Conservation (phyloP, 495 filamentous ascomycete genomes). For the Tuber calosporum region DNA sequence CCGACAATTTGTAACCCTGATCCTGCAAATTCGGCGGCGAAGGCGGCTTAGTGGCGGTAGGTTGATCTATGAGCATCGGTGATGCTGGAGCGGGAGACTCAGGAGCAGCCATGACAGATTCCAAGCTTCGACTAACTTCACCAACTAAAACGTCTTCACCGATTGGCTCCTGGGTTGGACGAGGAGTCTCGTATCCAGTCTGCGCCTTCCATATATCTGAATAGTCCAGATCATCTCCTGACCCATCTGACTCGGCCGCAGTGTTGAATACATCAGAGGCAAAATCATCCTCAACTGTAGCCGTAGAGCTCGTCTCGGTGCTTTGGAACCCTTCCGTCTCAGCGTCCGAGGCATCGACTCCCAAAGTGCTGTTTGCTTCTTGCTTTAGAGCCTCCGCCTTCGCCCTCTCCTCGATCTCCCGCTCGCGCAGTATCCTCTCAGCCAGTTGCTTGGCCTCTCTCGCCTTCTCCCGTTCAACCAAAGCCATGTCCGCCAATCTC, state of each 20-base stretch:
- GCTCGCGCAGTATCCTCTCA: slow-evolving; percentile 14
- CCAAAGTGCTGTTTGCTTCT: slow-evolving; percentile 6
- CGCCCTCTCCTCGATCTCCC: slow-evolving; percentile 21
- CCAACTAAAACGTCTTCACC: not conserved
- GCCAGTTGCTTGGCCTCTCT: slow-evolving; percentile 24
- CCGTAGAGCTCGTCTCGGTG: not conserved
- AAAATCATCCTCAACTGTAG: not conserved
- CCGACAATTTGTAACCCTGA: not conserved
- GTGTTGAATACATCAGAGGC: not conserved
- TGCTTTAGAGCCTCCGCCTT: slow-evolving; percentile 10
- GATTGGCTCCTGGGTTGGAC: not conserved
- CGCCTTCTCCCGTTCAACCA: slow-evolving; percentile 19
- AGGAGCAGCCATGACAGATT: not conserved
- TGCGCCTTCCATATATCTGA: not conserved
- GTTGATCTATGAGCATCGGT: not conserved
- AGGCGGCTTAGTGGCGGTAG: not conserved
- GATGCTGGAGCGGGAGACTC: not conserved
- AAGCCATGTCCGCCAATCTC: slow-evolving; percentile 13
- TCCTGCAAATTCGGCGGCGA: not conserved
- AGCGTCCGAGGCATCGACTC: not conserved
- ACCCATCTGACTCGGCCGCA: slow-evolving; percentile 5
- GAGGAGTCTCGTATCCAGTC: not conserved
- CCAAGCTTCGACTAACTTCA: slow-evolving; percentile 5
- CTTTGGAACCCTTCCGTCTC: not conserved
- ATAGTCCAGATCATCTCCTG: not conserved